Conservation (phyloP, 2,329 filamentous ascomycete species). For the Tolypocladium capitatum region DNA sequence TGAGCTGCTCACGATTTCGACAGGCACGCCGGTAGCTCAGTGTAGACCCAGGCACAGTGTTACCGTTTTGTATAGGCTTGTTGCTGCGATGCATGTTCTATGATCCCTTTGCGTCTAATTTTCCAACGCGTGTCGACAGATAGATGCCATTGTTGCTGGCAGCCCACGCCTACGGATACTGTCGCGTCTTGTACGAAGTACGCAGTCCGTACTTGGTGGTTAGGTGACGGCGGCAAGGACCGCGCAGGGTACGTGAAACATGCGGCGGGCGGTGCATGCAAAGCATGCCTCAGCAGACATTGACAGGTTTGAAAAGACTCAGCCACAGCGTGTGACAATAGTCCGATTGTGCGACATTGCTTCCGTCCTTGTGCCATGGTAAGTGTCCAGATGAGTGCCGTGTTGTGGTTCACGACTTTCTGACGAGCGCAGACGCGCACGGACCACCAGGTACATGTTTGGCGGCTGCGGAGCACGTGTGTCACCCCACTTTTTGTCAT, state of each 20-base stretch:
- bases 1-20: not conserved
- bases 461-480: conserved; percentile 15
- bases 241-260: not conserved
- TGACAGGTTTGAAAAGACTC: not conserved
- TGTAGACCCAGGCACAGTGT: not conserved
- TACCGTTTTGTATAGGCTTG: not conserved
- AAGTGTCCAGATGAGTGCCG: not conserved
- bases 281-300: not conserved
- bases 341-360: conserved; percentile 10
- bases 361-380: not conserved
- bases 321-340: conserved; percentile 1
- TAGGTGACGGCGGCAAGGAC: no score
- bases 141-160: not conserved
- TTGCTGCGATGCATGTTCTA: not conserved
- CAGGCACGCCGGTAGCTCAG: not conserved
- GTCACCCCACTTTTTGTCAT: conserved; percentile 11
- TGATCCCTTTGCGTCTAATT: not conserved
- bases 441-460: not conserved
- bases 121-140: no score
- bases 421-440: not conserved
- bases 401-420: not conserved
- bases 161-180: no score
- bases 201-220: no score
- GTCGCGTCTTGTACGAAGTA: no score
- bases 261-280: not conserved